Base-by-base conservation (phyloP, 257 asterid genomes). In the Prunella vulgaris region DNA sequence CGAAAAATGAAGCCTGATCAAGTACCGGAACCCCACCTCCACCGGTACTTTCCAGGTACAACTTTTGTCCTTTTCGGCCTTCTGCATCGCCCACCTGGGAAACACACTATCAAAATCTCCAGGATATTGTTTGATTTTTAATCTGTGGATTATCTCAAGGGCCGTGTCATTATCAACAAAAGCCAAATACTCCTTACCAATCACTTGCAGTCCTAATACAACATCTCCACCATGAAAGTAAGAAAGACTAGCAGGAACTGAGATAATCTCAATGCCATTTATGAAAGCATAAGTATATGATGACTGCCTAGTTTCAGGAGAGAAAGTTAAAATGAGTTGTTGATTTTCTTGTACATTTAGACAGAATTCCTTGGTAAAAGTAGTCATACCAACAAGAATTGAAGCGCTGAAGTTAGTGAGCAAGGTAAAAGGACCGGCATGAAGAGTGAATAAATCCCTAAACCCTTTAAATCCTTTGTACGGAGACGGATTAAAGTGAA, bases 1-100 rank as follows among this genome's bases (percentile, higher is more conserved):
- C 5, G 79, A 82, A 71, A 84, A 84, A 82, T 82, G 79, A 37
- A 84, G 78, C 78, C 85, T 77, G 3, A 77, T 53, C 81, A 82
- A 70, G 66, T 79, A 82, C 58, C 76, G 68, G 64, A 82, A 84
- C 30, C 89, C 89, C 40, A 77, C 74, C 73, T 84, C 79, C 67
- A 79, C 80, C n/a, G 72, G 73, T 46, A 70, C 51, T 60, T 46
- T 71, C 89, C 87, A 84, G 10, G 79, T 73, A 12, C 72, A 60
- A 7, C 52, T 71, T 52, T 65, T 18, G 30, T 24, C 14, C 54
- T 52, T 42, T 38, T 64, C 73, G 42, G n/a, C 73, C 40, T 59
- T 56, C 71, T 38, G 13, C 24, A 32, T 21, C 60, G 65, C 75
- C 83, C 79, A 79, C 13, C 20, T 74, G 4, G 81, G 69, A 64